Evolutionary conservation across 768 basidiomycete genomes (phyloP).

Genomic region (Pleurotus tuoliensis): DNA sequence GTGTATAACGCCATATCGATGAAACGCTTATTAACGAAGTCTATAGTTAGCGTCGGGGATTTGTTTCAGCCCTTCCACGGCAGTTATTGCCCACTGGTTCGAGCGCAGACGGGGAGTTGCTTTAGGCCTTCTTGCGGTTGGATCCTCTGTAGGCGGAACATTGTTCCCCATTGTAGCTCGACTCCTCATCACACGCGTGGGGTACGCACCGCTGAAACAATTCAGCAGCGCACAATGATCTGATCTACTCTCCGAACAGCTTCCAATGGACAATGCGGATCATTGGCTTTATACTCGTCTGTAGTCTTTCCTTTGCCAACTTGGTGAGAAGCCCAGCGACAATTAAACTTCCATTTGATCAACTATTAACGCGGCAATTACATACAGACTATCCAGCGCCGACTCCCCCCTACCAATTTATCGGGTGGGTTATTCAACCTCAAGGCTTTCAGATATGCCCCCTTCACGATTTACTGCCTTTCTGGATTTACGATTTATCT

Average conservation of each 20-base stretch:
- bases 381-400: slow-evolving; percentile 37
- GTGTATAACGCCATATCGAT: slow-evolving; percentile 24
- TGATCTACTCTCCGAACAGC: slow-evolving; percentile 26
- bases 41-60: slow-evolving; percentile 46
- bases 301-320: slow-evolving; percentile 50
- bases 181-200: slow-evolving; percentile 46
- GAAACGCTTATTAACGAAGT: background rate
- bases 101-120: slow-evolving; percentile 54
- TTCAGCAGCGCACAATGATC: background rate
- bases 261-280: slow-evolving; percentile 78
- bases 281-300: slow-evolving; percentile 58
- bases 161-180: slow-evolving; percentile 60
- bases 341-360: too few species aligned
- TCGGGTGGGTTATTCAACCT: slow-evolving; percentile 58
- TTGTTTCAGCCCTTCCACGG: slow-evolving; percentile 58
- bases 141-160: slow-evolving; percentile 67
- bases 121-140: slow-evolving; percentile 60
- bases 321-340: slow-evolving; percentile 26
- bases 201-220: slow-evolving; percentile 21
- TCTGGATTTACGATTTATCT: slow-evolving; percentile 58
- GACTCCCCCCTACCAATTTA: slow-evolving; percentile 50
- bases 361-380: background rate
- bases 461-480: slow-evolving; percentile 55
- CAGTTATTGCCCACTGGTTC: slow-evolving; percentile 73
- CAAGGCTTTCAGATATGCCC: slow-evolving; percentile 43